A percentile compares a stretch with the other conserved stretches of the same genome.
Conservation (phyloP, 1,139 yeast species). For the Diutina neorugosa region DNA sequence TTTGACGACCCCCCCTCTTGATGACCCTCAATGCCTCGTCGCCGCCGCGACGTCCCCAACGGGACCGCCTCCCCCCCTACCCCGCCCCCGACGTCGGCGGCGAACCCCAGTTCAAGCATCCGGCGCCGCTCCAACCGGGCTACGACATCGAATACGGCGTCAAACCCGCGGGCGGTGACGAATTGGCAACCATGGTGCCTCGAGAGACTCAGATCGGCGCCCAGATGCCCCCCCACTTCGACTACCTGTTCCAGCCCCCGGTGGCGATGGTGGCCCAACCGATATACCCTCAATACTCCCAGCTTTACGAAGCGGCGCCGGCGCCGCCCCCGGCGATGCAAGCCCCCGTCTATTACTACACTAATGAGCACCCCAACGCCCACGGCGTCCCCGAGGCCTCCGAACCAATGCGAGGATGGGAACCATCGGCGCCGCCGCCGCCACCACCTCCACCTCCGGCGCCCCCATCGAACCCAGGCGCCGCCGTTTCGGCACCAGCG, state of each 20-base stretch:
- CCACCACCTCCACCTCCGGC: no score
- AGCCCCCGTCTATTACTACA: background rate
- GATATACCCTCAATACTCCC: background rate
- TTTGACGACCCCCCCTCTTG: background rate
- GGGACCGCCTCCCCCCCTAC: background rate
- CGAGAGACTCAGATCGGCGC: background rate
- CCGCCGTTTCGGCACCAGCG: no score
- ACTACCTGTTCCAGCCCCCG: background rate
- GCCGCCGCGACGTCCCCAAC: background rate
- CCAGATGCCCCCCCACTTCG: background rate
- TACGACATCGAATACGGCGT: background rate
- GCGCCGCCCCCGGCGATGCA: background rate
- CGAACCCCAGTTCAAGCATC: background rate
- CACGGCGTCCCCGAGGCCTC: background rate
- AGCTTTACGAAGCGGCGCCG: background rate
- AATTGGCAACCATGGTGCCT: background rate
- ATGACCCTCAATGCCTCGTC: background rate
- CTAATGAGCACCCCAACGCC: background rate
- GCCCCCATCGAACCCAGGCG: no score
- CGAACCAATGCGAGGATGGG: background rate
- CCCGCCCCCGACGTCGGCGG: background rate
- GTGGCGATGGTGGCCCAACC: background rate
- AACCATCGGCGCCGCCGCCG: background rate
- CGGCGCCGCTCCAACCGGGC: background rate
- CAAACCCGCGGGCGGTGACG: background rate